Evolutionary conservation across 345 rosid species (phyloP), one percentile per base, ranked within the genome.

Genomic region (Anacardium occidentale): DNA sequence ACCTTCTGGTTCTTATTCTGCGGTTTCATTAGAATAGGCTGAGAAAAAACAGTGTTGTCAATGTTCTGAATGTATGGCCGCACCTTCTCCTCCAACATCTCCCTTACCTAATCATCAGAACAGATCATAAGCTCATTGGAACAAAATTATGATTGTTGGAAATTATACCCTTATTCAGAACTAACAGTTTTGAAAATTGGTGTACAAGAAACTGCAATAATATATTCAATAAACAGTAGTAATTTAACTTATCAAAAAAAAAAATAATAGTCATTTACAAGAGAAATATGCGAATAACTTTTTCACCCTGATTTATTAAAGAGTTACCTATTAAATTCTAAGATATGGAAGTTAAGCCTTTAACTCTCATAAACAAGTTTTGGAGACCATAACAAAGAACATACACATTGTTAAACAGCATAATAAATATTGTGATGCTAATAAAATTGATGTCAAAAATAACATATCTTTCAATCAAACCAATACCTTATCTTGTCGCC

Each of bases 401-500:
- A 58, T 45, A 47, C 14, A 58, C 22, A 18, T 42, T 56, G 22
- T 14, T 21, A 15, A 20, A 14, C 1, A 21, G 37, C 21, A 18
- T 40, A 3, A 59, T 29, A 58, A 69, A 45, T 44, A 29, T 69
- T 10, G 22, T 58, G 64, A 57, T 25, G 25, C 18, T 50, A 58
- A 44, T 1, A 61, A 29, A 50, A 29, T 18, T 12, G 11, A 70
- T 14, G 48, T 20, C 34, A 18, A 67, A 55, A 59, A 37, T 8
- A 56, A 24, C 4, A 6, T 50, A 0, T 15, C 14, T 34, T 70
- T 45, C 54, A 6, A 10, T 32, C n/a, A 29, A 25, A 24, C 48
- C 53, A 9, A 24, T n/a, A 91, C 97, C 98, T 89, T 93, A 77
- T 88, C 94, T 74, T 91, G 92, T 57, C 91, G 93, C 97, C 98